Conservation (phyloP, 2,329 filamentous ascomycete species). For the Pezicula radicicola region DNA sequence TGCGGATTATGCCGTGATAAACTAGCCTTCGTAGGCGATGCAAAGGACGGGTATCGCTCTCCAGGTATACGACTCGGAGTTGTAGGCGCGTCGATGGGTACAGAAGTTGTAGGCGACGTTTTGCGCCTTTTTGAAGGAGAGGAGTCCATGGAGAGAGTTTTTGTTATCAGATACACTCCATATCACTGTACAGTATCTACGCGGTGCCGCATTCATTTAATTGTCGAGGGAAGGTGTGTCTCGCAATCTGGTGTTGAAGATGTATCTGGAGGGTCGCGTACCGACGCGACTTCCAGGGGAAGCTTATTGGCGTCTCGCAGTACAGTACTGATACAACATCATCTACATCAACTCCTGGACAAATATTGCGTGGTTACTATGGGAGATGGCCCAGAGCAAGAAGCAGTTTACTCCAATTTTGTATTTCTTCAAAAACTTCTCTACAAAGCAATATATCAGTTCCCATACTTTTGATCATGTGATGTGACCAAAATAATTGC, state of each 20-base stretch:
- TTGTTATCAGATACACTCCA: neutral
- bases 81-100: conserved; percentile 37
- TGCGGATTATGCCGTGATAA: conserved; percentile 59
- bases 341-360: no score
- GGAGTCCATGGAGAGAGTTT: conserved; percentile 41
- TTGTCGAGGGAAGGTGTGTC: no score
- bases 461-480: neutral
- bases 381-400: no score
- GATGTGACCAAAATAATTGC: neutral
- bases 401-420: no score
- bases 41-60: conserved; percentile 52
- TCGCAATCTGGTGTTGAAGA: no score
- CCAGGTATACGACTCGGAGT: conserved; percentile 31
- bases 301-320: no score
- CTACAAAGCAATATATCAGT: neutral
- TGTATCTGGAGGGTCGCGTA: no score
- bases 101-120: conserved; percentile 51
- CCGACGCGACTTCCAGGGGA: no score
- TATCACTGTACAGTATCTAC: neutral
- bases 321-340: no score
- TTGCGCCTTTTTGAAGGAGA: conserved; percentile 64
- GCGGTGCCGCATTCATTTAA: neutral
- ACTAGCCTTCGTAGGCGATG: conserved; percentile 65
- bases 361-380: no score
- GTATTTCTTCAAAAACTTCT: no score